Evolutionary conservation across 2,329 filamentous ascomycete species (phyloP).

Genomic region (Fusarium sp.): DNA sequence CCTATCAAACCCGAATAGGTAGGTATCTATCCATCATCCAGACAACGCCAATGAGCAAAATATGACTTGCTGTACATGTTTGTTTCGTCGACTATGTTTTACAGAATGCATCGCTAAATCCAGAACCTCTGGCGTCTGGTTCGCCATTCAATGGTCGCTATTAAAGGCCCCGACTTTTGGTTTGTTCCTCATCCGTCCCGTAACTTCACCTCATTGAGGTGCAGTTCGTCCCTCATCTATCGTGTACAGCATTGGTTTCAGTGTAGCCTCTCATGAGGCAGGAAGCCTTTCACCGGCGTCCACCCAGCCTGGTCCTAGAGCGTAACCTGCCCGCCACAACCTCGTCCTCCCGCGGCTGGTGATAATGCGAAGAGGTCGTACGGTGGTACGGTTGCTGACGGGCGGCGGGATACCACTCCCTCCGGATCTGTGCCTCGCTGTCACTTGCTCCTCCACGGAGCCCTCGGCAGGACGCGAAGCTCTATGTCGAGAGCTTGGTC

Average conservation of each 20-base stretch:
- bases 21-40: background rate
- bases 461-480: constrained; percentile 7
- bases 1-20: background rate
- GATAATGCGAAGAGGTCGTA: constrained; percentile 9
- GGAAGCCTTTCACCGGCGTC: constrained; percentile 24
- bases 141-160: constrained; percentile 13
- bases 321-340: constrained; percentile 30
- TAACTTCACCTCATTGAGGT: constrained; percentile 24
- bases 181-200: constrained; percentile 4
- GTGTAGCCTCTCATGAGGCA: constrained; percentile 20
- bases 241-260: constrained; percentile 24
- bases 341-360: constrained; percentile 13
- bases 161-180: constrained; percentile 19
- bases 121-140: constrained; percentile 21
- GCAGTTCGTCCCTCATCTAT: constrained; percentile 29
- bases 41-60: background rate
- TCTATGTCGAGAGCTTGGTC: constrained; percentile 14
- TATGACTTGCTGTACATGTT: constrained; percentile 6
- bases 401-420: constrained; percentile 19
- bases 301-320: constrained; percentile 27
- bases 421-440: constrained; percentile 28
- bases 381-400: constrained; percentile 18
- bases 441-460: constrained; percentile 26
- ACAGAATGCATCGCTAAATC: constrained; percentile 14
- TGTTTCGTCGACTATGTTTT: constrained; percentile 16